These are phyloP conservation scores for Alloascoidea hylecoeti DNA, from an alignment of 805 yeast species.

Conservation along the genomic window DNA sequence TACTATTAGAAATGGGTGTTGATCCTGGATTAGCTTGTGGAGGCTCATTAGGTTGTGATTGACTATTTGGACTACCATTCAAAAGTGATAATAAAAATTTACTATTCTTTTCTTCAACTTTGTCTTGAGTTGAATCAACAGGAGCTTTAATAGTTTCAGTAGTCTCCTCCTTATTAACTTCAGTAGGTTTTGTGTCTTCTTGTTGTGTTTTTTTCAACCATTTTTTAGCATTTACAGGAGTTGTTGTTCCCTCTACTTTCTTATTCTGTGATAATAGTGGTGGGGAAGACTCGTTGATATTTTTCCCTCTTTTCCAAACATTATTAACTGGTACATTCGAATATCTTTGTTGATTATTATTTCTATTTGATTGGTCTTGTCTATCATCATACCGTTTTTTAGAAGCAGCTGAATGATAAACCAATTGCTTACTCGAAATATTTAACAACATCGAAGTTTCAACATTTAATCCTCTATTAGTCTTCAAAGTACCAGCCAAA, in stretches of 20 bases:
- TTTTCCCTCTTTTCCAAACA: neutral
- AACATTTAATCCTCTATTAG: conserved; percentile 74
- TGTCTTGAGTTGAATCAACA: no score
- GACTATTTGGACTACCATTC: no score
- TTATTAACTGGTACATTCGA: neutral
- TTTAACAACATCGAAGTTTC: conserved; percentile 77
- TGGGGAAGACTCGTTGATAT: neutral
- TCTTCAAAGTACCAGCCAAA: conserved; percentile 60
- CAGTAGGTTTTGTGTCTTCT: no score
- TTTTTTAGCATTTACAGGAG: neutral
- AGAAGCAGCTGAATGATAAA: conserved; percentile 62
- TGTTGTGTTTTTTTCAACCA: no score
- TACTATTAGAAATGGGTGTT: no score
- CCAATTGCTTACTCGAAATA: conserved; percentile 57
- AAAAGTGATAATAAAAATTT: no score
- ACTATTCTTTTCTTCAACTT: no score
- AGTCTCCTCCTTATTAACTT: no score
- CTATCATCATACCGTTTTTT: no score
- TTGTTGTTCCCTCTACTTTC: conserved; percentile 1
- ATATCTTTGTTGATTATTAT: neutral
- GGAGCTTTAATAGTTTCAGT: no score
- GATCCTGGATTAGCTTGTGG: no score
- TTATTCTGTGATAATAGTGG: neutral
- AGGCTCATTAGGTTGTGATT: no score
- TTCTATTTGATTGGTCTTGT: neutral